Evolutionary conservation across 768 basidiomycete species (phyloP), one percentile per base, ranked within the genome.

Genomic region (Leccinellum rugosiceps): DNA sequence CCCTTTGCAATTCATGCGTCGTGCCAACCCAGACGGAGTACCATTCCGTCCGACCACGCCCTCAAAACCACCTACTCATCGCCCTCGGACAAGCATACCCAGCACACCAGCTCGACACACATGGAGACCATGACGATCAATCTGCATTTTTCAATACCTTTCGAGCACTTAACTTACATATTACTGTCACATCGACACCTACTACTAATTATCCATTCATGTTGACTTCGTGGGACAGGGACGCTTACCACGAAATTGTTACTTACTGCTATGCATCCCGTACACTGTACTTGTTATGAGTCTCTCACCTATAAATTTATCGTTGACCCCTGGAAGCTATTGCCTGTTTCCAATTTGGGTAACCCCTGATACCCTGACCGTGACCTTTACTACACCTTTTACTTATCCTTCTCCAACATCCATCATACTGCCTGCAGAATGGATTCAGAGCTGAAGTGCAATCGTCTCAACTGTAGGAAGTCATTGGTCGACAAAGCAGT

Each of bases 1-100:
- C 8, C 83, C 93, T 1, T 74, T 96, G 47, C 92, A 95, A 68
- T 94, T 93, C 73, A 83, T 96, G 61, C 80, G 92, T 55, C 84
- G 87, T 49, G 93, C 89, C 38, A 88, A 89, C 41, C 76, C 74
- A 26, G 87, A 87, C 17, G 75, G 77, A 50, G 72, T 70, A 28
- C 64, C 78, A 4, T 66, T 81, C 52, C 81, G 85, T 53, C 81
- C 87, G 17, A 76, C 76, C 30, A 88, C 86, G 10, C 88, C 89
- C n/a, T 83, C 86, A 35, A 88, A 84, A 72, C 67, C 80, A 21
- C 72, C 81, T 25, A 68, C 71, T 34, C 80, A 78, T 54, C 80
- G 78, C 53, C 72, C 76, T 57, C 72, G 74, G 38, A 68, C 75
- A 53, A 74, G 75, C 41, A 72, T 77, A 56, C 74, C 69, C 49